Percentiles rank a stretch among this genome's conserved stretches.
phyloP scores from a whole-genome alignment of 805 yeast species.

The Isabelozyma pseudorhagii region DNA sequence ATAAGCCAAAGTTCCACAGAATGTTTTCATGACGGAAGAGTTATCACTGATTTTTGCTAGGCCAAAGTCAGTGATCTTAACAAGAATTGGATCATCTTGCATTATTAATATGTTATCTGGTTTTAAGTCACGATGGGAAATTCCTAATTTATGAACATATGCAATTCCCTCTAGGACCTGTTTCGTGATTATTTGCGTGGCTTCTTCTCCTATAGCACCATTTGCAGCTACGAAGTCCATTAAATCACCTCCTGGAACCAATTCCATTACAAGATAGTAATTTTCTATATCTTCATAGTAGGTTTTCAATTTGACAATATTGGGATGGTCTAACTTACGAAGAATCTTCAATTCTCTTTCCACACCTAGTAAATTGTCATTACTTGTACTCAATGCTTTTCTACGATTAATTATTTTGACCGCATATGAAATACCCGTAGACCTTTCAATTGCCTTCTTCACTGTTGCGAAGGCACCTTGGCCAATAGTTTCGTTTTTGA shows the following conservation, averaged over 20 bases:
- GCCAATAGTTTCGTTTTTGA: constrained; percentile 84
- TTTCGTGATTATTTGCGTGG: constrained; percentile 78
- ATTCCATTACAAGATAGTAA: constrained; percentile 91
- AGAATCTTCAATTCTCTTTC: constrained; percentile 82
- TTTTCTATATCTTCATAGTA: constrained; percentile 79
- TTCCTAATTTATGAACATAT: constrained; percentile 86
- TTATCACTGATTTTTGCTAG: constrained; percentile 86
- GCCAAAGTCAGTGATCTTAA: constrained; percentile 97
- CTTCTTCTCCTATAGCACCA: constrained; percentile 89
- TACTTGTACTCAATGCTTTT: constrained; percentile 68
- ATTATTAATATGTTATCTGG: constrained; percentile 94
- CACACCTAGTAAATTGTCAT: constrained; percentile 72
- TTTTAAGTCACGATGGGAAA: constrained; percentile 93
- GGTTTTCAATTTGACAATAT: constrained; percentile 78
- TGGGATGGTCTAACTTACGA: constrained; percentile 74
- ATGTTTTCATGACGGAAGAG: constrained; percentile 87
- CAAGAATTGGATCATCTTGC: constrained; percentile 83
- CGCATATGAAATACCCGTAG: constrained; percentile 83
- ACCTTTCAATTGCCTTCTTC: constrained; percentile 81
- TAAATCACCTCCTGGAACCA: constrained; percentile 92
- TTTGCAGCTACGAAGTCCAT: constrained; percentile 96
- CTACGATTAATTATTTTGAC: constrained; percentile 85
- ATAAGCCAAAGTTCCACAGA: constrained; percentile 96
- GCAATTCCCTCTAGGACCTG: constrained; percentile 82
- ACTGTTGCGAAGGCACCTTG: constrained; percentile 99